Evolutionary conservation across 129 eudicot species (phyloP).

Genomic region (Smallanthus sonchifolius): DNA sequence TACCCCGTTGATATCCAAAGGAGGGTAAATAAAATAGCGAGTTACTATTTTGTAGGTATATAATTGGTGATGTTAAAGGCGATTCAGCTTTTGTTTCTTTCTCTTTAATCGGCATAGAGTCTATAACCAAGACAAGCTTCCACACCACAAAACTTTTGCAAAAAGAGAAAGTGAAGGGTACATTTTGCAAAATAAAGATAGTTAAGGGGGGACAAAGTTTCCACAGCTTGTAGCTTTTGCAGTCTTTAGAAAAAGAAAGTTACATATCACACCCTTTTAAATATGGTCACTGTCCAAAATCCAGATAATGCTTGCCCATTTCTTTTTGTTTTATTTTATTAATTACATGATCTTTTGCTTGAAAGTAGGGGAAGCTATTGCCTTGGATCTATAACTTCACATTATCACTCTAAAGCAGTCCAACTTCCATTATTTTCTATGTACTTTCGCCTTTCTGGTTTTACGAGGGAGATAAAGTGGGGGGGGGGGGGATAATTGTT

Average conservation of each 20-base stretch:
- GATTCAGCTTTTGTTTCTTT: constrained; percentile 31
- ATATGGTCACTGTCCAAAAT: constrained; percentile 24
- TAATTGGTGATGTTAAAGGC: constrained; percentile 24
- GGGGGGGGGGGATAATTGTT: not conserved
- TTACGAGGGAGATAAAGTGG: constrained; percentile 17
- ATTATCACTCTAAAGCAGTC: constrained; percentile 40
- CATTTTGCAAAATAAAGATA: constrained; percentile 38
- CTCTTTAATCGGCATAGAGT: constrained; percentile 18
- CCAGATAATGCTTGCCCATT: constrained; percentile 16
- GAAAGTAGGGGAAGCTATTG: constrained; percentile 38
- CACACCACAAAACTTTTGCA: constrained; percentile 37
- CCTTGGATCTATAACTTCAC: constrained; percentile 42
- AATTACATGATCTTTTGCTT: constrained; percentile 35
- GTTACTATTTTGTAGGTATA: not conserved
- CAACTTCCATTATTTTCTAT: constrained; percentile 35
- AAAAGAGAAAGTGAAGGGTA: constrained; percentile 40
- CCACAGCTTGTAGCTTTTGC: constrained; percentile 43
- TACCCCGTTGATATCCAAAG: not conserved
- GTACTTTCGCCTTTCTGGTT: constrained; percentile 33
- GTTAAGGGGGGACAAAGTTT: constrained; percentile 45
- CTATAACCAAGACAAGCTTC: constrained; percentile 40
- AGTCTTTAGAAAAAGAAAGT: constrained; percentile 36
- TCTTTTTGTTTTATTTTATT: not conserved
- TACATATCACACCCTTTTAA: constrained; percentile 36
- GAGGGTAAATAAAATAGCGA: not conserved